These are phyloP conservation scores for Phyllosticta ampelicida DNA, from an alignment of 2,329 filamentous ascomycete genomes.

Conservation along the genomic window DNA sequence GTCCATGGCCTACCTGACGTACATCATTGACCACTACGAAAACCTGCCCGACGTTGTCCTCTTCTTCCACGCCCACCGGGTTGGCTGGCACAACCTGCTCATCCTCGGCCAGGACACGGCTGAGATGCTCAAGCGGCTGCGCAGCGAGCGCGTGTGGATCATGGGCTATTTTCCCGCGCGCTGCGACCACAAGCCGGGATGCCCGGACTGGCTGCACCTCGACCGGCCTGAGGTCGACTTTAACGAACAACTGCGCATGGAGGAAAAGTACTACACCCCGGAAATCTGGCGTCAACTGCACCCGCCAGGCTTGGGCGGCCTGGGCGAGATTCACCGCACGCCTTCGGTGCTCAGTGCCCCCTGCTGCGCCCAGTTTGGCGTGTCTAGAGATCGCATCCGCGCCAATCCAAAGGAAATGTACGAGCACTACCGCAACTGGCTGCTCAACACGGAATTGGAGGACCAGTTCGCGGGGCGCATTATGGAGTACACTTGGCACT, in stretches of 20 bases:
- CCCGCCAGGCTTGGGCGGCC: constrained; percentile 16
- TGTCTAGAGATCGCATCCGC: constrained; percentile 37
- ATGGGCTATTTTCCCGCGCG: constrained; percentile 51
- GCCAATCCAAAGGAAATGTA: constrained; percentile 42
- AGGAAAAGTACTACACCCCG: constrained; percentile 26
- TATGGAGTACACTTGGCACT: constrained; percentile 32
- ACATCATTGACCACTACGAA: constrained; percentile 53
- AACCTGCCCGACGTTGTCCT: constrained; percentile 47
- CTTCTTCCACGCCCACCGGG: constrained; percentile 47
- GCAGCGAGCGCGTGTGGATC: constrained; percentile 39
- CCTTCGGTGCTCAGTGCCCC: constrained; percentile 30
- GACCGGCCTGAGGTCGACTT: constrained; percentile 30
- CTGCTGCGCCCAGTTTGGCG: constrained; percentile 49
- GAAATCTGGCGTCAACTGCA: constrained; percentile 32
- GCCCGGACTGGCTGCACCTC: constrained; percentile 47
- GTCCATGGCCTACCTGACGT: constrained; percentile 51
- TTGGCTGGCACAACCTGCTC: constrained; percentile 51
- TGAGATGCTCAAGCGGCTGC: constrained; percentile 41
- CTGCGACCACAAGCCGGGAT: constrained; percentile 48
- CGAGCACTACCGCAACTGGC: constrained; percentile 43
- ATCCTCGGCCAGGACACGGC: constrained; percentile 40
- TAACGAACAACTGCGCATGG: constrained; percentile 29
- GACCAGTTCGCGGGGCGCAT: constrained; percentile 29
- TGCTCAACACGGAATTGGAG: constrained; percentile 29
- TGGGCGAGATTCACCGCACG: constrained; percentile 13